Conservation (phyloP, 495 filamentous ascomycete species). For the Opeltia flavorubescens region DNA sequence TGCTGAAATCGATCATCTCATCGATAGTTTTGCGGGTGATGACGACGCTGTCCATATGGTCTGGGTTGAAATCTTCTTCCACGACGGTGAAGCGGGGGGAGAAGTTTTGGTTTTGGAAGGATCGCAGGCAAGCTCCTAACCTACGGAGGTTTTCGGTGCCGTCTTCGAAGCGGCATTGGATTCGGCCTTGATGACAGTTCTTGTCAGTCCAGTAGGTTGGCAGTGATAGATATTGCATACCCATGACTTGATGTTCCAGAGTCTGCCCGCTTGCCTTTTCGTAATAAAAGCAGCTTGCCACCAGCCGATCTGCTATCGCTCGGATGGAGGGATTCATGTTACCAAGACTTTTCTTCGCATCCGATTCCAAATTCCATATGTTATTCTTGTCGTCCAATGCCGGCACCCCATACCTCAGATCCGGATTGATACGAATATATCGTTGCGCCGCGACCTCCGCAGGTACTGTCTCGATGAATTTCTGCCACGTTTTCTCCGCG, state of each 20-base stretch:
- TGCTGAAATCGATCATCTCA: not conserved
- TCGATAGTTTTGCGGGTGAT: not conserved
- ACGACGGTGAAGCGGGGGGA: not conserved
- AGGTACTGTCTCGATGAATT: not conserved
- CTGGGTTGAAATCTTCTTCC: not conserved
- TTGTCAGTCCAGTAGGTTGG: not conserved
- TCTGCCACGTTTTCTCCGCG: slow-evolving; percentile 1
- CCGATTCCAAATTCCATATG: not conserved
- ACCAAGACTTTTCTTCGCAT: not conserved
- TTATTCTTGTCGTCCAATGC: slow-evolving; percentile 1
- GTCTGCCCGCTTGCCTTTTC: not conserved
- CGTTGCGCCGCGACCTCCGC: not conserved
- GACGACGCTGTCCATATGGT: not conserved
- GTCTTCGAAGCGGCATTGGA: not conserved
- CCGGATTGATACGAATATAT: slow-evolving; percentile 4
- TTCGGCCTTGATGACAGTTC: not conserved
- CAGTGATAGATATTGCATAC: not conserved
- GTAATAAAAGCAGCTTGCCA: slow-evolving; percentile 3
- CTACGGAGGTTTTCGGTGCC: not conserved
- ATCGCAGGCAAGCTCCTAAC: not conserved
- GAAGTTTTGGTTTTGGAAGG: not conserved
- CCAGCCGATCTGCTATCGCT: not conserved
- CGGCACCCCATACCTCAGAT: not conserved
- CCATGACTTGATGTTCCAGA: not conserved
- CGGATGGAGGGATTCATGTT: not conserved